A percentile compares a stretch with the other conserved stretches of the same genome.
These are phyloP conservation scores for Blastomyces percursus DNA, from an alignment of 2,329 filamentous ascomycete genomes.

Conservation along the genomic window DNA sequence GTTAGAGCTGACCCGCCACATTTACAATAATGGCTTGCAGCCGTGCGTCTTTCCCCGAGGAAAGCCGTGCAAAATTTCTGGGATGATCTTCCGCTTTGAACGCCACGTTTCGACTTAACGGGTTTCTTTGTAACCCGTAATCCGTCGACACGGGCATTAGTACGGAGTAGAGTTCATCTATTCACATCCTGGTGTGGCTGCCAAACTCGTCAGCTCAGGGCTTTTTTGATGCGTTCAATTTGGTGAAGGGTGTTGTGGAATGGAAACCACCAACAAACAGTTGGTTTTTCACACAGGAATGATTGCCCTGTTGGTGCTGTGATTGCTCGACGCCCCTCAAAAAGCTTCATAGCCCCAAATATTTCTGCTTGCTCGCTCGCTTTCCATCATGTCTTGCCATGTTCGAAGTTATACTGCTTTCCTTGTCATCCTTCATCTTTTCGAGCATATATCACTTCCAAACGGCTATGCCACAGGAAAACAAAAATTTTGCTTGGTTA, in stretches of 20 bases:
- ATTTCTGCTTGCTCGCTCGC: not conserved
- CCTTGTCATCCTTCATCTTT: too few relatives aligned
- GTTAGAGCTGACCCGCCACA: not conserved
- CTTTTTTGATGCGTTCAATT: too few relatives aligned
- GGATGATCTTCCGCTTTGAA: not conserved
- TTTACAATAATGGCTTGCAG: not conserved
- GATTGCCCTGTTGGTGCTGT: not conserved
- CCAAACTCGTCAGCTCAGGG: not conserved
- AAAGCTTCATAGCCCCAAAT: not conserved
- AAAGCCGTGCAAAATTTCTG: not conserved
- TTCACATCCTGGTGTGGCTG: not conserved
- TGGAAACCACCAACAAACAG: too few relatives aligned
- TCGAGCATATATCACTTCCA: too few relatives aligned
- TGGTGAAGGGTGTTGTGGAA: not conserved
- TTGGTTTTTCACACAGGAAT: not conserved
- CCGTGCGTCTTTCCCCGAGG: not conserved
- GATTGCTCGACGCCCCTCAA: not conserved
- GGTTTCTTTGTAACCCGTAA: not conserved
- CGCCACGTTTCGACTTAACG: not conserved
- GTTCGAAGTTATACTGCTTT: too few relatives aligned
- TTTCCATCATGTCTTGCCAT: not conserved
- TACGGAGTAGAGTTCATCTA: not conserved
- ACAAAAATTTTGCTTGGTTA: too few relatives aligned
- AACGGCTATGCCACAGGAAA: too few relatives aligned
- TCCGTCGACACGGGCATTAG: not conserved